phyloP scores from a whole-genome alignment of 2,329 filamentous ascomycete genomes.

The Xylariales sp. region DNA sequence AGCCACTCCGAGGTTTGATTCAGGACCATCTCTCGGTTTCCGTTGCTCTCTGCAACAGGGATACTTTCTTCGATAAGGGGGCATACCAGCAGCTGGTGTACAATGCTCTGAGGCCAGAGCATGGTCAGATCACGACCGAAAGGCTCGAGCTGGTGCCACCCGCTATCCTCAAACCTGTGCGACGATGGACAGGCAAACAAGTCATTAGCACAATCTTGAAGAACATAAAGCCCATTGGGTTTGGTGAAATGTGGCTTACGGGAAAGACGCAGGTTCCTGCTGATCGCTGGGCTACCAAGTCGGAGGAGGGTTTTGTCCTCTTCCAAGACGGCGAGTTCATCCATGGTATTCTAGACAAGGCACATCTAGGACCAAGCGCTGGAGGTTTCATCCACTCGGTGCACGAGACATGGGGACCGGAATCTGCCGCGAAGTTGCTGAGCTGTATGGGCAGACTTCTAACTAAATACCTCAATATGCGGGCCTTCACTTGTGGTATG shows the following conservation, averaged over 20 bases:
- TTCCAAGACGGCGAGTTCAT: conserved; percentile 85
- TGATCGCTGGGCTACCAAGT: conserved; percentile 72
- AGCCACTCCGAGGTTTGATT: conserved; percentile 90
- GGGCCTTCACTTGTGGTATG: conserved; percentile 95
- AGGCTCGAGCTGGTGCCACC: conserved; percentile 77
- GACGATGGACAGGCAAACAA: conserved; percentile 94
- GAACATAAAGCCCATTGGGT: conserved; percentile 78
- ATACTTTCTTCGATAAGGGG: conserved; percentile 82
- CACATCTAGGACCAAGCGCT: conserved; percentile 81
- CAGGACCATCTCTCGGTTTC: conserved; percentile 98
- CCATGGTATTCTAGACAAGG: conserved; percentile 90
- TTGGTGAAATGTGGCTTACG: conserved; percentile 71
- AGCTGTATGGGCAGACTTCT: conserved; percentile 85
- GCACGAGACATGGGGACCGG: conserved; percentile 89
- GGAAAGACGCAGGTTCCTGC: conserved; percentile 74
- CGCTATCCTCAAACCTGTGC: conserved; percentile 73
- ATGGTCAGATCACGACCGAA: conserved; percentile 78
- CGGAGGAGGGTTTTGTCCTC: conserved; percentile 75
- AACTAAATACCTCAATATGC: conserved; percentile 86
- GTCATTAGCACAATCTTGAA: conserved; percentile 87
- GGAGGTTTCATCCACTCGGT: conserved; percentile 89
- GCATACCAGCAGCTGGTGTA: conserved; percentile 96
- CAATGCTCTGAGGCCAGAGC: conserved; percentile 81
- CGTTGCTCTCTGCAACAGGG: conserved; percentile 82
- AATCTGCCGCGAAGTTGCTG: conserved; percentile 78